A percentile compares a stretch with the other conserved stretches of the same genome.
Conservation (phyloP, 148 eudicot species). For the Rhododendron mucronatum region DNA sequence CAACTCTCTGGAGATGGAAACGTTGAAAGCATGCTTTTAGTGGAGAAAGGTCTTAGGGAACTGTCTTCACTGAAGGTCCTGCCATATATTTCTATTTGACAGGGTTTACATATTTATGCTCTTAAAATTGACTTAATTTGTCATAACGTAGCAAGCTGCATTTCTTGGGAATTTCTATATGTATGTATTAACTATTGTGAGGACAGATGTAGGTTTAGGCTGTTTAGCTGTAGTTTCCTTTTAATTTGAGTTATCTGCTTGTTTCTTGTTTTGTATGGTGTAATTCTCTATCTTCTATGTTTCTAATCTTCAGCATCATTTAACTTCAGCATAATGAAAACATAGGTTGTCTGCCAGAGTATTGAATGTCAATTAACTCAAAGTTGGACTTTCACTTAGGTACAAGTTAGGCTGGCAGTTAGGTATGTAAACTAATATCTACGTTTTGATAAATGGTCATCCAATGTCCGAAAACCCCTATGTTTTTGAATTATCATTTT, state of each 20-base stretch:
- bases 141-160: neutral
- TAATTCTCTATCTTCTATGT: neutral
- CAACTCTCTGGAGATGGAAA: constrained; percentile 53
- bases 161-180: neutral
- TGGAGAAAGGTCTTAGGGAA: constrained; percentile 87
- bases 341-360: neutral
- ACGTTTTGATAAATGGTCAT: neutral
- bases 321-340: neutral
- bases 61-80: constrained; percentile 68
- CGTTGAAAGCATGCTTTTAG: constrained; percentile 88
- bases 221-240: neutral
- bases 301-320: neutral
- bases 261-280: neutral
- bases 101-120: neutral
- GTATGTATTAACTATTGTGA: neutral
- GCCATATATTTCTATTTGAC: constrained; percentile 1
- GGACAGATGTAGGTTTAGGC: neutral
- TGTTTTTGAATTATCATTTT: neutral
- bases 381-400: neutral
- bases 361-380: neutral
- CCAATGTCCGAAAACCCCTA: neutral
- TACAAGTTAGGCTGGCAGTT: neutral
- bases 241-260: neutral
- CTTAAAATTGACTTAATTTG: neutral
- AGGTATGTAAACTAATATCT: neutral